Evolutionary conservation across 2,329 filamentous ascomycete species (phyloP).

Genomic region (Colletotrichum navitas): DNA sequence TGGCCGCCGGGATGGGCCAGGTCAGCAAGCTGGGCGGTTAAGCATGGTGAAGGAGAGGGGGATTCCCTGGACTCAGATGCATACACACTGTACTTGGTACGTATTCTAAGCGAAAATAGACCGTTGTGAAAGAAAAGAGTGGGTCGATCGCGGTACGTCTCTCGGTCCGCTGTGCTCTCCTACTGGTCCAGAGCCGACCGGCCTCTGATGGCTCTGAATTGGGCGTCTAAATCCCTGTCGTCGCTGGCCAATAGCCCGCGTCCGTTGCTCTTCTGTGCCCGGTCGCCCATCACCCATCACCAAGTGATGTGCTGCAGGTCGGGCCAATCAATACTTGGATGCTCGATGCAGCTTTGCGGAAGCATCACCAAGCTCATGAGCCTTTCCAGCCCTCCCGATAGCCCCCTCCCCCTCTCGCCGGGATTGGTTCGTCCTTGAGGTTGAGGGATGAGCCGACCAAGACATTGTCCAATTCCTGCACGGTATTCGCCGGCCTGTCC

Average conservation of each 20-base stretch:
- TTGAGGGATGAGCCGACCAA: slow-evolving; percentile 32
- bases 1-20: slow-evolving; percentile 39
- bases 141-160: slow-evolving; percentile 22
- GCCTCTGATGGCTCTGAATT: slow-evolving; percentile 17
- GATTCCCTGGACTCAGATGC: slow-evolving; percentile 11
- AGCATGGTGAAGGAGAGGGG: slow-evolving; percentile 42
- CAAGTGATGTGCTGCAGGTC: slow-evolving; percentile 35
- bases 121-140: slow-evolving; percentile 8
- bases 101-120: slow-evolving; percentile 31
- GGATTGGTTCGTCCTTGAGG: slow-evolving; percentile 22
- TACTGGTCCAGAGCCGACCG: slow-evolving; percentile 16
- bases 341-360: slow-evolving; percentile 32
- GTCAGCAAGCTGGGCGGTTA: slow-evolving; percentile 41
- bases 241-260: slow-evolving; percentile 33
- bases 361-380: slow-evolving; percentile 37
- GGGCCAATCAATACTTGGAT: slow-evolving; percentile 28
- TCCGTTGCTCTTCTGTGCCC: slow-evolving; percentile 25
- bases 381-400: slow-evolving; percentile 29
- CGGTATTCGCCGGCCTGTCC: slow-evolving; percentile 34
- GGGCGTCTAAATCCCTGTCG: slow-evolving; percentile 41
- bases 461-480: slow-evolving; percentile 19
- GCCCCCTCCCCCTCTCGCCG: not conserved
- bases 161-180: slow-evolving; percentile 15
- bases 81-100: too few species aligned
- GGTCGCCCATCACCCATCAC: slow-evolving; percentile 42